Percentiles rank a stretch among this genome's conserved stretches.
Evolutionary conservation across 345 rosid species (phyloP).

Genomic region (Citrus maxima): DNA sequence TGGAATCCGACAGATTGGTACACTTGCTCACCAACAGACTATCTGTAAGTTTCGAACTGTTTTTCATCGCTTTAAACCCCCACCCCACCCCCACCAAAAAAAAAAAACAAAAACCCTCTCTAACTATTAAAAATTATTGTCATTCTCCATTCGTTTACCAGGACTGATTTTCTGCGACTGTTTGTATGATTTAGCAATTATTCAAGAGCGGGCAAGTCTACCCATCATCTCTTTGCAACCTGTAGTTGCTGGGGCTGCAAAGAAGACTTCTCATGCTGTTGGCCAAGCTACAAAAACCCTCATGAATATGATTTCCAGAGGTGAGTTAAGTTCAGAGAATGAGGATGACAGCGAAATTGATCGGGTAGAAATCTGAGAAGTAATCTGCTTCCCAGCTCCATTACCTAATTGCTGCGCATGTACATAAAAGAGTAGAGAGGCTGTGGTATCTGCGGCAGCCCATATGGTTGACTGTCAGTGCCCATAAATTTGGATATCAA

Average conservation of each 20-base stretch:
- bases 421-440: conserved; percentile 8
- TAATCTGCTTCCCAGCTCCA: background rate
- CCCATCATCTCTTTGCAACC: conserved; percentile 79
- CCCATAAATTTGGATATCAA: background rate
- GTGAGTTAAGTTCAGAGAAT: conserved; percentile 35
- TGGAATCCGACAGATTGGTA: conserved; percentile 76
- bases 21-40: conserved; percentile 78
- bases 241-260: conserved; percentile 72
- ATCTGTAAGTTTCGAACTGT: conserved; percentile 49
- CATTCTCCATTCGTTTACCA: background rate
- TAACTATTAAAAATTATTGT: background rate
- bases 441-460: background rate
- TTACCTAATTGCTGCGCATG: background rate
- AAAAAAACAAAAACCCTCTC: too few relatives aligned
- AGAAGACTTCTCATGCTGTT: conserved; percentile 74
- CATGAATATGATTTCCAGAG: conserved; percentile 57
- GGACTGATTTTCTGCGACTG: conserved; percentile 7
- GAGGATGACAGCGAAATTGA: conserved; percentile 32
- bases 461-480: background rate
- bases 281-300: conserved; percentile 75
- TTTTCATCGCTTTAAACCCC: background rate
- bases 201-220: conserved; percentile 85
- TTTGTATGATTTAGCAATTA: conserved; percentile 59
- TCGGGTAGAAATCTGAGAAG: conserved; percentile 31
- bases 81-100: too few relatives aligned